phyloP scores from a whole-genome alignment of 768 basidiomycete genomes.

The Psilocybe subaeruginosa region DNA sequence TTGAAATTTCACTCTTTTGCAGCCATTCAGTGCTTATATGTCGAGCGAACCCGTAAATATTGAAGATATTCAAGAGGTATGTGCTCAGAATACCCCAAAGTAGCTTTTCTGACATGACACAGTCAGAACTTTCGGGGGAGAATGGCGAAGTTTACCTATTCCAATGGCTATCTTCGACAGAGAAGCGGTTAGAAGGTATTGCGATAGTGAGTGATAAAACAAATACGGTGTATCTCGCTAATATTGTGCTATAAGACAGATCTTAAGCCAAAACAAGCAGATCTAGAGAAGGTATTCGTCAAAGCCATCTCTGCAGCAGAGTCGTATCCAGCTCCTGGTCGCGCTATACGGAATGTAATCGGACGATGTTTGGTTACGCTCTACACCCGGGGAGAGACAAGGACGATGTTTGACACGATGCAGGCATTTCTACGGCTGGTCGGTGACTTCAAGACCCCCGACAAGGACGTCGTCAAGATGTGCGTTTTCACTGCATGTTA shows the following conservation, averaged over 20 bases:
- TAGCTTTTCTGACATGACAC: neutral
- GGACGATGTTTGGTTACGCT: slow-evolving; percentile 75
- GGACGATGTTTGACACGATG: slow-evolving; percentile 85
- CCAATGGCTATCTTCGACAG: slow-evolving; percentile 76
- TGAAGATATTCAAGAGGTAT: slow-evolving; percentile 1
- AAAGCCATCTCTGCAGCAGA: slow-evolving; percentile 68
- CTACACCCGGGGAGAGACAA: slow-evolving; percentile 81
- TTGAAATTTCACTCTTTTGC: neutral
- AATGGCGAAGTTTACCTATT: slow-evolving; percentile 84
- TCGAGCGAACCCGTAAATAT: neutral
- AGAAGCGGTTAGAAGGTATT: slow-evolving; percentile 55
- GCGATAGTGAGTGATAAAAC: slow-evolving; percentile 50
- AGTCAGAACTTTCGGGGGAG: slow-evolving; percentile 74
- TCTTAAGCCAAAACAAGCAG: slow-evolving; percentile 64
- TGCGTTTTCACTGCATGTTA: slow-evolving; percentile 35
- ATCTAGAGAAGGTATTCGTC: slow-evolving; percentile 64
- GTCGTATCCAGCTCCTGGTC: slow-evolving; percentile 82
- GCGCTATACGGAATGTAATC: slow-evolving; percentile 79
- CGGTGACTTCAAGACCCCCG: slow-evolving; percentile 66
- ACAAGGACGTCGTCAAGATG: slow-evolving; percentile 71
- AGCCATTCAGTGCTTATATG: neutral
- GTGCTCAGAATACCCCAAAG: no score
- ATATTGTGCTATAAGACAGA: slow-evolving; percentile 49
- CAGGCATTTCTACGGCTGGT: slow-evolving; percentile 77
- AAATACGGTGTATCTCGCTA: neutral